Base-by-base conservation (phyloP, 1,284 basidiomycete species). In the Agaricales sp. region DNA sequence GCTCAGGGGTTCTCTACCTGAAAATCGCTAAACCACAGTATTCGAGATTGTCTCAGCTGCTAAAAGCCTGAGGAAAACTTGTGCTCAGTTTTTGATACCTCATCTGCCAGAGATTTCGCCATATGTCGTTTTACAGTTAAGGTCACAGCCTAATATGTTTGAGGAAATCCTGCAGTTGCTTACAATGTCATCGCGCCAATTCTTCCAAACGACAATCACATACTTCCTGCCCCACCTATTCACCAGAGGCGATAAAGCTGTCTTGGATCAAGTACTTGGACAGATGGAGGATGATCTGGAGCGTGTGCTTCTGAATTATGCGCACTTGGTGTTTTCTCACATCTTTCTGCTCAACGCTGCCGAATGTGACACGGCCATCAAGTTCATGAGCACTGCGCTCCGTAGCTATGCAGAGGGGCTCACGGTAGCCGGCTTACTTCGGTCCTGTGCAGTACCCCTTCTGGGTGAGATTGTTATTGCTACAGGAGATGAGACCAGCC, bases 401-500 rank as follows among this genome's bases (percentile, higher is more conserved):
- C 69, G 62, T 14, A 58, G 64, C 25, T 68, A 68, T 2, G 69
- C 69, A 2, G 57, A 55, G 19, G 59, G 53, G 11, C 55, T 54
- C n/a, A 56, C 62, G 1, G 74, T 86, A 51, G 70, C 73, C 48
- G 64, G 77, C 2, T 62, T 90, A 19, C 73, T 90, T 39, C 77
- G 74, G 46, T 80, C 79, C 51, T 83, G 76, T 53, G 66, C 82
- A 22, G 75, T 87, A 1, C 73, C 79, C 3, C 66, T 92, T 16
- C 67, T 93, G 14, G 80, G 82, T 2, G 78, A 83, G 51, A 67
- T 95, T n/a, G 80, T 91, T 18, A 73, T 89, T 20, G 74, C 75
- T 6, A 68, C 92, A 57, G 91, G 89, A 2, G 80, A 91, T 55
- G 73, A 80, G 45, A 72, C 80, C 49, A 52, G 59, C 1, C 64